Conservation (phyloP, 2,329 filamentous ascomycete genomes). For the Hypoxylon sp. region DNA sequence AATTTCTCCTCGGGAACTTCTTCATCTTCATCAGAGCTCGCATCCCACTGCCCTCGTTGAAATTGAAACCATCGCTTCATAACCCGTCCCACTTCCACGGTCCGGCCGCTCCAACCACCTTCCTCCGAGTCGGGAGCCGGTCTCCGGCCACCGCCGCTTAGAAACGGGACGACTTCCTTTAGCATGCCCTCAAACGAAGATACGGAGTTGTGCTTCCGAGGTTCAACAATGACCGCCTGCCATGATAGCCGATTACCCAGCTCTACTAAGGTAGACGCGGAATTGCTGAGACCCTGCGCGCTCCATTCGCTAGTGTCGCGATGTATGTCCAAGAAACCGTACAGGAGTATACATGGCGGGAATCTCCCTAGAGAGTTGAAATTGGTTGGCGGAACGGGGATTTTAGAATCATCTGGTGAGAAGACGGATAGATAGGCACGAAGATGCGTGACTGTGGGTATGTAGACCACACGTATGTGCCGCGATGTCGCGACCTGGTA, state of each 20-base stretch:
- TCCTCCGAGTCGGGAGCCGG: conserved; percentile 61
- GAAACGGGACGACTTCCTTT: conserved; percentile 70
- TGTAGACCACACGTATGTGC: conserved; percentile 79
- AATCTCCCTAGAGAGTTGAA: conserved; percentile 19
- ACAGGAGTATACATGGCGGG: conserved; percentile 69
- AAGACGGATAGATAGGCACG: conserved; percentile 80
- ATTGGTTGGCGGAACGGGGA: conserved; percentile 57
- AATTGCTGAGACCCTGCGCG: conserved; percentile 77
- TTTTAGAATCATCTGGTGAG: conserved; percentile 56
- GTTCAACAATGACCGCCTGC: conserved; percentile 65
- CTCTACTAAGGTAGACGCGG: conserved; percentile 75
- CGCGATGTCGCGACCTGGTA: conserved; percentile 77
- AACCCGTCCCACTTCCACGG: conserved; percentile 70
- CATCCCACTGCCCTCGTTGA: conserved; percentile 57
- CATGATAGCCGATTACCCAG: conserved; percentile 65
- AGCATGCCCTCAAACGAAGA: conserved; percentile 58
- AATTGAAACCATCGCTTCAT: conserved; percentile 77
- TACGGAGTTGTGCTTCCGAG: conserved; percentile 45
- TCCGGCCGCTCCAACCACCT: conserved; percentile 70
- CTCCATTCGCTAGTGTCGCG: conserved; percentile 80
- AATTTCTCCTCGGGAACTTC: conserved; percentile 1
- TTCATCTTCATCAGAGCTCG: conserved; percentile 33
- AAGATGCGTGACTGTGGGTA: conserved; percentile 81
- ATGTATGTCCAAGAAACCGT: conserved; percentile 77
- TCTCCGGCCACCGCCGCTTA: conserved; percentile 69